A percentile compares a stretch with the other conserved stretches of the same genome.
Evolutionary conservation across 2,329 filamentous ascomycete species (phyloP).

Genomic region (Zymoseptoria pseudotritici): DNA sequence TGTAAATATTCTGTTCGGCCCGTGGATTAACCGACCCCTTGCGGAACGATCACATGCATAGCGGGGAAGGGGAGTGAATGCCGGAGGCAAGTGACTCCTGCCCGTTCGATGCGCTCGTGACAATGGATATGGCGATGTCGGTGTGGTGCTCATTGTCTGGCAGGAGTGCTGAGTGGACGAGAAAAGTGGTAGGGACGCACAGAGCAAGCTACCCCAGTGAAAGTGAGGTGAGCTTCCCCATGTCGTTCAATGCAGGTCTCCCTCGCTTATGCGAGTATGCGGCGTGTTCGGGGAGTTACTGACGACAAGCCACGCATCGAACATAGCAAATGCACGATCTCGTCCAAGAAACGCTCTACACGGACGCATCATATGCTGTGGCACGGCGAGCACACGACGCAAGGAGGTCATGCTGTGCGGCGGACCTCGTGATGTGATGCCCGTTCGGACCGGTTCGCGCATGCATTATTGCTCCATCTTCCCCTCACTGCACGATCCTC

Average conservation of each 20-base stretch:
- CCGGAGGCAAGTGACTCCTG: neutral
- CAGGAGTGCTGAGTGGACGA: neutral
- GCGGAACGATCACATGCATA: neutral
- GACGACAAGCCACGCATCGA: neutral
- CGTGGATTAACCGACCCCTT: neutral
- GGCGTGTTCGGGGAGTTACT: neutral
- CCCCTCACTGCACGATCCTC: neutral
- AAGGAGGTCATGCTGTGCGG: neutral
- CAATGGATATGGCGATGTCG: neutral
- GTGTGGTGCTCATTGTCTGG: neutral
- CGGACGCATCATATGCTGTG: neutral
- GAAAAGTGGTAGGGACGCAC: neutral
- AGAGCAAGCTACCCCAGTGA: neutral
- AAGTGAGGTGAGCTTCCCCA: neutral
- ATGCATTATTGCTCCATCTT: neutral
- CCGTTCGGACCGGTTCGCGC: neutral
- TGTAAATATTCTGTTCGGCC: neutral
- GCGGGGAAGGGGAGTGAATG: neutral
- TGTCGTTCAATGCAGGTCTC: neutral
- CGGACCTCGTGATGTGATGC: neutral
- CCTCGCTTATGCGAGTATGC: neutral
- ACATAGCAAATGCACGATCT: neutral
- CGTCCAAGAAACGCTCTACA: neutral
- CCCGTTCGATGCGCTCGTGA: neutral
- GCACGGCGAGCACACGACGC: neutral